Evolutionary conservation across 805 yeast species (phyloP).

Genomic region (Blastobotrys attinorum): DNA sequence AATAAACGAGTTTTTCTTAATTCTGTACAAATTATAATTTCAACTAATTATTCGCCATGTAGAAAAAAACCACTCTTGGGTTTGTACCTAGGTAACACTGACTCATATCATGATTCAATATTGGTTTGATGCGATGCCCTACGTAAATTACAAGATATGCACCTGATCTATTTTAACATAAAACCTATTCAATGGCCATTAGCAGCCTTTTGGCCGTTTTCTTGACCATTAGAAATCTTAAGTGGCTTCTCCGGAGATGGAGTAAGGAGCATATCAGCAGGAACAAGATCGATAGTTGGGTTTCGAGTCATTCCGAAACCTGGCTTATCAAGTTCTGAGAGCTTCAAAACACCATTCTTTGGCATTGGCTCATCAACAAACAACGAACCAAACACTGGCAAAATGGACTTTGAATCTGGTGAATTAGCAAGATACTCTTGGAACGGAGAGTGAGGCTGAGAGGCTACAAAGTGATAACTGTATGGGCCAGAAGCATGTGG

Average conservation of each 20-base stretch:
- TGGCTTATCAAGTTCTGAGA: conserved; percentile 37
- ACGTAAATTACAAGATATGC: too few relatives aligned
- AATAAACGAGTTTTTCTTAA: background rate
- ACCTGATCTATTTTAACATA: too few relatives aligned
- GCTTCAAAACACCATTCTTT: conserved; percentile 35
- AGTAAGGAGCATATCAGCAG: conserved; percentile 18
- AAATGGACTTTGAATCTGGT: conserved; percentile 37
- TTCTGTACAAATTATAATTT: too few relatives aligned
- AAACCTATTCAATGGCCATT: too few relatives aligned
- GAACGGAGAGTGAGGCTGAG: conserved; percentile 44
- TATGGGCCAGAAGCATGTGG: conserved; percentile 50
- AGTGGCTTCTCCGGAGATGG: conserved; percentile 37
- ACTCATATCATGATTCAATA: too few relatives aligned
- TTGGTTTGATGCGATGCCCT: too few relatives aligned
- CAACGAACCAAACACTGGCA: conserved; percentile 41
- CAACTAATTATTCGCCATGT: too few relatives aligned
- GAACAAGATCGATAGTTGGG: conserved; percentile 33
- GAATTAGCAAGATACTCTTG: conserved; percentile 46
- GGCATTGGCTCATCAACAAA: conserved; percentile 44
- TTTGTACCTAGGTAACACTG: too few relatives aligned
- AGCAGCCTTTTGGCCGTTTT: conserved; percentile 4
- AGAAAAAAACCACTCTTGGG: too few relatives aligned
- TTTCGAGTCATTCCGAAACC: conserved; percentile 44
- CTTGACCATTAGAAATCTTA: background rate
- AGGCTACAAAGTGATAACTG: conserved; percentile 43